Percentiles rank a stretch among this genome's conserved stretches.
These are phyloP conservation scores for Lactifluus subvellereus DNA, from an alignment of 768 basidiomycete genomes.

Conservation along the genomic window DNA sequence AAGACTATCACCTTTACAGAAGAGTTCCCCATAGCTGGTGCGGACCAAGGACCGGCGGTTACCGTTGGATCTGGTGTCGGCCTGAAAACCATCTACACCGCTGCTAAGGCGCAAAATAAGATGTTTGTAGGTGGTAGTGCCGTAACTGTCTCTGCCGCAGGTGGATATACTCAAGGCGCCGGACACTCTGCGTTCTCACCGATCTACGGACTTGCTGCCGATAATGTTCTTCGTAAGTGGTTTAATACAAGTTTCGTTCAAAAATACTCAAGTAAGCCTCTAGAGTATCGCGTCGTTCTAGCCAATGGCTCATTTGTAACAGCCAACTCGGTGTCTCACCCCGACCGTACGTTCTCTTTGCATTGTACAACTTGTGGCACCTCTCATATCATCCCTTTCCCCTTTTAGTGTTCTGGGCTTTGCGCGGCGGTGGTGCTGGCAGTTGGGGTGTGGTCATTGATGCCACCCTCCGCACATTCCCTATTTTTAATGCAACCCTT, in stretches of 20 bases:
- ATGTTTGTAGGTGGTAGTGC: slow-evolving; percentile 1
- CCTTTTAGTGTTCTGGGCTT: slow-evolving; percentile 24
- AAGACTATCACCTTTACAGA: no score
- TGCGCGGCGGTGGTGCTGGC: no score
- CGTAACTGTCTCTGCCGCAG: slow-evolving; percentile 19
- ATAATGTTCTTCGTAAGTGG: no score
- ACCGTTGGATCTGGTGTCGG: no score
- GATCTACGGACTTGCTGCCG: background rate
- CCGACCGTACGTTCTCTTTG: slow-evolving; percentile 5
- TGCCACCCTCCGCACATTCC: no score
- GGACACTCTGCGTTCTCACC: slow-evolving; percentile 28
- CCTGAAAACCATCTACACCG: no score
- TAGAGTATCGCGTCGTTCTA: background rate
- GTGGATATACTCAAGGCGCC: slow-evolving; percentile 22
- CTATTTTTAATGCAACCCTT: no score
- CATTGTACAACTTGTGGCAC: no score
- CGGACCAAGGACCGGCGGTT: no score
- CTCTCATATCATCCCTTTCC: background rate
- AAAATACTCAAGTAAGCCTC: background rate
- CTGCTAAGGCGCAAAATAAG: no score
- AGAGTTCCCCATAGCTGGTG: no score
- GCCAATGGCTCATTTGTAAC: background rate
- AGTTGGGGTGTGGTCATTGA: no score
- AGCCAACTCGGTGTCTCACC: slow-evolving; percentile 4
- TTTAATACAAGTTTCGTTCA: background rate